Evolutionary conservation across 768 basidiomycete genomes (phyloP), one percentile per base, ranked within the genome.

Genomic region (Suillus cothurnatus): DNA sequence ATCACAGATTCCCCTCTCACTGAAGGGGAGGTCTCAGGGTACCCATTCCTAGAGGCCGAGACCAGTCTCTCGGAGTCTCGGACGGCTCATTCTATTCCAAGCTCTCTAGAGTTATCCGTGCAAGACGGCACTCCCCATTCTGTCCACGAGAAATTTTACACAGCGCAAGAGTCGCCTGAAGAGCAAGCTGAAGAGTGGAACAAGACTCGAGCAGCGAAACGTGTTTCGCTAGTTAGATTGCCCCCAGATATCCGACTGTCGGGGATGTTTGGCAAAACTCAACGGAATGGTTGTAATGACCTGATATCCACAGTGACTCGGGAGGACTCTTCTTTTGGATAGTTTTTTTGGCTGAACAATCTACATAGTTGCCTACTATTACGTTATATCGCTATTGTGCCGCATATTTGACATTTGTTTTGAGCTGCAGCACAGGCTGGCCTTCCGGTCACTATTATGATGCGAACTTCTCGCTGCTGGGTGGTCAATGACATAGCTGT

Each of bases 121-220:
- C 70, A 59, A 47, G 70, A 74, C 26, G 41, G 65, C 50, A 41
- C 39, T 14, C 58, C 58, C 1, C 58, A 59, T 31, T 66, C 69
- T n/a, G 64, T 73, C 15, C 85, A 83, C 64, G 85, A 87, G 69
- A 81, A 77, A 60, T 81, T 81, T 69, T 80, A 78, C 67, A 81
- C 80, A 28, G 80, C 79, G 36, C 75, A 74, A 21, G 87, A 88
- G 71, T 78, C 72, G 26, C 73, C 74, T 32, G 83, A 84, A 53
- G 92, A 94, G 74, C 83, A 89, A 75, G 93, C 94, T n/a, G 93
- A 94, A 74, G 89, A 90, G 61, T 95, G 94, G 94, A 82, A 92
- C 76, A 88, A 88, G 74, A 95, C 94, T 2, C 88, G 89, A 57
- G 90, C 89, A 41, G 93, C 92, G 17, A 91, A 93, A 69, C 89